Evolutionary conservation across 352 stramenopile genomes (phyloP), one percentile per base, ranked within the genome.

Genomic region (Globisporangium echinulatum): DNA sequence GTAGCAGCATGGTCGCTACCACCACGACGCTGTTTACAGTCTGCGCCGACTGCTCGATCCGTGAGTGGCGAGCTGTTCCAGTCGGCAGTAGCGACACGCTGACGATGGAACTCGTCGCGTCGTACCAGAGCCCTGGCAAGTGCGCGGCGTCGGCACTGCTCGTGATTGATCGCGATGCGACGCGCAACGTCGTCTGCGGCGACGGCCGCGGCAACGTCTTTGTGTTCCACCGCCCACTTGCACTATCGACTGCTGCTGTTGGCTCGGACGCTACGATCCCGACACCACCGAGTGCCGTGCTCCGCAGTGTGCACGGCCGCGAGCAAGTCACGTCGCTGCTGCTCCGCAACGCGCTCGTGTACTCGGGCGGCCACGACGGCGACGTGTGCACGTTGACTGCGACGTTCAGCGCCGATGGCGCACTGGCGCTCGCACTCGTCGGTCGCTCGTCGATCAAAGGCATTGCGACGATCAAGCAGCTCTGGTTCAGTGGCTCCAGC

Each of bases 281-380:
- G 25, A 13, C 52, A 0, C 25, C 37, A 1, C 76, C 82, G 17
- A 52, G 52, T 7, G 53, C 74, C 11, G 68, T 84, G 8, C 54
- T 90, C 6, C 82, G 75, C 56, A 65, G 71, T 39, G 66, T 79
- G 19, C 82, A 94, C 52, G 80, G 80, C 7, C 82, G 84, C 50
- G 78, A 90, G 47, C 69, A 89, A 54, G 79, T 94, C 49, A 68
- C 86, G 37, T 78, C 77, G 19, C 52, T 94, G 36, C 19, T 89
- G 40, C 62, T 79, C 19, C 64, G 65, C 52, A 49, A 74, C 49
- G 33, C 63, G n/a, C 40, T 81, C 25, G 47, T 92, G 56, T 65
- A 87, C 53, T 90, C 83, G 9, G 79, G 82, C 36, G 85, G 87
- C 17, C 83, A 94, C 61, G 87, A 96, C 49, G 87, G 87, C 7